Evolutionary conservation across 768 basidiomycete species (phyloP).

Genomic region (Leccinum subtestaceum): DNA sequence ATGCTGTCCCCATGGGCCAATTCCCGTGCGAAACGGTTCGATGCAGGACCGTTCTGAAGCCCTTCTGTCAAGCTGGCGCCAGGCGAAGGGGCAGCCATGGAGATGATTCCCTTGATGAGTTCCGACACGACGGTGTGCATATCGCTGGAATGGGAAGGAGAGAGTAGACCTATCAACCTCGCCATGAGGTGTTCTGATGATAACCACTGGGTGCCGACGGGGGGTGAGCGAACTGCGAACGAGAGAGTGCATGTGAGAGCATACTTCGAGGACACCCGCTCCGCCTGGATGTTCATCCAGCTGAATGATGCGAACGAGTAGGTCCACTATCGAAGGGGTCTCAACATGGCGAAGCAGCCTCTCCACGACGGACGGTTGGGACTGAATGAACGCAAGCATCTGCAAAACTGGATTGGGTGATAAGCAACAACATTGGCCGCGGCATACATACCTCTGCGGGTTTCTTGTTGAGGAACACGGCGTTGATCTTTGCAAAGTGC

Average conservation of each 20-base stretch:
- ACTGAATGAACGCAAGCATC: slow-evolving; percentile 92
- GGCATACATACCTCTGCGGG: slow-evolving; percentile 82
- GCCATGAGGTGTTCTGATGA: slow-evolving; percentile 81
- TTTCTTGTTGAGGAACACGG: slow-evolving; percentile 83
- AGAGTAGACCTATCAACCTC: slow-evolving; percentile 76
- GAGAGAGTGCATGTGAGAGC: slow-evolving; percentile 39
- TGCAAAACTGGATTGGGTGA: slow-evolving; percentile 34
- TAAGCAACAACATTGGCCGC: slow-evolving; percentile 16
- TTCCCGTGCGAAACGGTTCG: slow-evolving; percentile 87
- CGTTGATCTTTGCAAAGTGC: slow-evolving; percentile 93
- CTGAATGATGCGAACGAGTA: slow-evolving; percentile 87
- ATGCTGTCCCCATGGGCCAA: slow-evolving; percentile 73
- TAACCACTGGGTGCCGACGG: slow-evolving; percentile 67
- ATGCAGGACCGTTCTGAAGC: slow-evolving; percentile 66
- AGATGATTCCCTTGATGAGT: slow-evolving; percentile 90
- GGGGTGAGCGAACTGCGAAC: slow-evolving; percentile 26
- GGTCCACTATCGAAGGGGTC: slow-evolving; percentile 87
- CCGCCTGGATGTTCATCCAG: slow-evolving; percentile 82
- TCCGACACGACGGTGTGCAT: slow-evolving; percentile 87
- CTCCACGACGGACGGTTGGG: slow-evolving; percentile 77
- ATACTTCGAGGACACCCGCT: slow-evolving; percentile 82
- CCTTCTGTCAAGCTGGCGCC: slow-evolving; percentile 70
- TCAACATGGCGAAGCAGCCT: slow-evolving; percentile 83
- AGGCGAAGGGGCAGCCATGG: slow-evolving; percentile 87
- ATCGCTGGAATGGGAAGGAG: slow-evolving; percentile 69